Evolutionary conservation across 116 monocot species (phyloP).

Genomic region (Trichopus zeylanicus): DNA sequence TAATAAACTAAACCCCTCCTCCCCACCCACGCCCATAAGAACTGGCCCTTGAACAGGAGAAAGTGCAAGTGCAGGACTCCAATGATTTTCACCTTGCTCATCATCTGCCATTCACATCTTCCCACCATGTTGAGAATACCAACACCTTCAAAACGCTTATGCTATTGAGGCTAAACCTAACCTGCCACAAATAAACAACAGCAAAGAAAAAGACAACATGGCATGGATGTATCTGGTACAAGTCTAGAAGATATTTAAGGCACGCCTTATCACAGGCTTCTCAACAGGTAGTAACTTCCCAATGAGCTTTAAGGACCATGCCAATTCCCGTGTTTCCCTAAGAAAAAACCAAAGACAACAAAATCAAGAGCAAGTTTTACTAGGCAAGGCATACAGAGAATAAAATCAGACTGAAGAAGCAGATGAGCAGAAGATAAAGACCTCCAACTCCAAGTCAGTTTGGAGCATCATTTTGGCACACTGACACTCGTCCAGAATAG

Average conservation of each 20-base stretch:
- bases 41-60: too few relatives aligned
- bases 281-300: not conserved
- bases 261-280: not conserved
- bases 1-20: too few relatives aligned
- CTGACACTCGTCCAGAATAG: not conserved
- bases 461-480: not conserved
- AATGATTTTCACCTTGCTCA: too few relatives aligned
- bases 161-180: not conserved
- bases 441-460: not conserved
- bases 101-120: too few relatives aligned
- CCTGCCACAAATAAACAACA: not conserved
- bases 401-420: not conserved
- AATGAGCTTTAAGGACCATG: not conserved
- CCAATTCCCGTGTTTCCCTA: not conserved
- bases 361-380: not conserved
- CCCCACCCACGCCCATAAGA: too few relatives aligned
- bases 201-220: not conserved
- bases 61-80: too few relatives aligned
- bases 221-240: not conserved
- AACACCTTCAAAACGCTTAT: not conserved
- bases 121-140: too few relatives aligned
- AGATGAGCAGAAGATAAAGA: not conserved
- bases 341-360: conserved; percentile 2
- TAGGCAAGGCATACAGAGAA: not conserved
- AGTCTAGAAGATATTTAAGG: not conserved